These are phyloP conservation scores for Volutella citrinella DNA, from an alignment of 2,329 filamentous ascomycete species.

Conservation along the genomic window DNA sequence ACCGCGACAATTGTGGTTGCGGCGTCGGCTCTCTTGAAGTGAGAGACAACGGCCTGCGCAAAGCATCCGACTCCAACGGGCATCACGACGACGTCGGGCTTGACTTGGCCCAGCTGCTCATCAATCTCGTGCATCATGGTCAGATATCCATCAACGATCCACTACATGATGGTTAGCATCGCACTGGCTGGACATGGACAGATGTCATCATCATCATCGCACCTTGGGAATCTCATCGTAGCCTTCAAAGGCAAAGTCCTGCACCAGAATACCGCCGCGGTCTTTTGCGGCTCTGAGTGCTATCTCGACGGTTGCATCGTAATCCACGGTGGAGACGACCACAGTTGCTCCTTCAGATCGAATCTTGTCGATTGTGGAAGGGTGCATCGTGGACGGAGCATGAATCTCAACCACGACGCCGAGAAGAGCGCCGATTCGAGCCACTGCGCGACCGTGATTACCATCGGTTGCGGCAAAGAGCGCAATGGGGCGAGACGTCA, in stretches of 20 bases:
- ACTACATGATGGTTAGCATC: conserved; percentile 34
- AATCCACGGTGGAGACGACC: conserved; percentile 52
- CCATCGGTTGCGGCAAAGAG: conserved; percentile 70
- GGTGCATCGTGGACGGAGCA: conserved; percentile 58
- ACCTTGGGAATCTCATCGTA: conserved; percentile 64
- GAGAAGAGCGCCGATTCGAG: conserved; percentile 62
- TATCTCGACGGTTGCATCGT: conserved; percentile 59
- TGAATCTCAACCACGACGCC: conserved; percentile 55
- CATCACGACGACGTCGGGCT: conserved; percentile 50
- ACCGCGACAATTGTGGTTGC: conserved; percentile 55
- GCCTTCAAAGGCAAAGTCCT: conserved; percentile 66
- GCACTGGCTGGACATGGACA: fast-evolving
- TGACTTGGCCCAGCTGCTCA: conserved; percentile 45
- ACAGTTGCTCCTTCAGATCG: conserved; percentile 61
- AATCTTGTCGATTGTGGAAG: conserved; percentile 53
- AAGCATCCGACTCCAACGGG: conserved; percentile 73
- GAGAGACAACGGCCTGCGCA: conserved; percentile 63
- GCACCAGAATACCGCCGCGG: conserved; percentile 53
- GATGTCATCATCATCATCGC: too few species aligned
- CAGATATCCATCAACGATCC: conserved; percentile 75
- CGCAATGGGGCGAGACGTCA: conserved; percentile 29
- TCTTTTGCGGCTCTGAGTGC: conserved; percentile 42
- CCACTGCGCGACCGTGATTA: conserved; percentile 73
- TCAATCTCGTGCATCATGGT: conserved; percentile 71
- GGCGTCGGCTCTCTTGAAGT: conserved; percentile 52